Percentiles rank a stretch among this genome's conserved stretches.
These are phyloP conservation scores for Nyssa sinensis DNA, from an alignment of 148 eudicot species.

Conservation along the genomic window DNA sequence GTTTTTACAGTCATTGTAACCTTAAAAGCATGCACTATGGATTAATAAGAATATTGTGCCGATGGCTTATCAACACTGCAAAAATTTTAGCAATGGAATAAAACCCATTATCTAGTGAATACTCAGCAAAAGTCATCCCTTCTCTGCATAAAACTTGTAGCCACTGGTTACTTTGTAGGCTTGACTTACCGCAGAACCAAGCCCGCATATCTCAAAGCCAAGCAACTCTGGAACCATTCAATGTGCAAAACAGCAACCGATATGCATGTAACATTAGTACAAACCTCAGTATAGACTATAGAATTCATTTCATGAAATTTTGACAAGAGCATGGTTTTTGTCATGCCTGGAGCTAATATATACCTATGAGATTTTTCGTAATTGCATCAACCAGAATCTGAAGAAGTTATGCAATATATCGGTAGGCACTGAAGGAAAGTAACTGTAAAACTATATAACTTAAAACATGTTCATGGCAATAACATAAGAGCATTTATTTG, in stretches of 20 bases:
- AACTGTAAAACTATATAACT: not conserved
- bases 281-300: not conserved
- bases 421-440: too few relatives aligned
- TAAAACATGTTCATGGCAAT: not conserved
- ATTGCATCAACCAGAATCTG: too few relatives aligned
- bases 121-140: conserved; percentile 74
- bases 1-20: not conserved
- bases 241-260: not conserved
- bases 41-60: not conserved
- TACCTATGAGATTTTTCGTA: too few relatives aligned
- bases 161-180: conserved; percentile 31
- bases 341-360: not conserved
- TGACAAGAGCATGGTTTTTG: not conserved
- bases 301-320: not conserved
- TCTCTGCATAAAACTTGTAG: conserved; percentile 54
- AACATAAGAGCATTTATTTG: too few relatives aligned
- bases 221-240: conserved; percentile 56
- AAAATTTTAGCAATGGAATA: conserved; percentile 38
- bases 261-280: not conserved
- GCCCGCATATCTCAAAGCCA: conserved; percentile 89
- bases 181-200: conserved; percentile 53
- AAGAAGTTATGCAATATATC: too few relatives aligned
- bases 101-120: conserved; percentile 52
- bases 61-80: not conserved
- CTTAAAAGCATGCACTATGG: not conserved